Percentiles rank a stretch among this genome's conserved stretches.
Conservation (phyloP, 1,139 yeast species). For the Yamadazyma sp. region DNA sequence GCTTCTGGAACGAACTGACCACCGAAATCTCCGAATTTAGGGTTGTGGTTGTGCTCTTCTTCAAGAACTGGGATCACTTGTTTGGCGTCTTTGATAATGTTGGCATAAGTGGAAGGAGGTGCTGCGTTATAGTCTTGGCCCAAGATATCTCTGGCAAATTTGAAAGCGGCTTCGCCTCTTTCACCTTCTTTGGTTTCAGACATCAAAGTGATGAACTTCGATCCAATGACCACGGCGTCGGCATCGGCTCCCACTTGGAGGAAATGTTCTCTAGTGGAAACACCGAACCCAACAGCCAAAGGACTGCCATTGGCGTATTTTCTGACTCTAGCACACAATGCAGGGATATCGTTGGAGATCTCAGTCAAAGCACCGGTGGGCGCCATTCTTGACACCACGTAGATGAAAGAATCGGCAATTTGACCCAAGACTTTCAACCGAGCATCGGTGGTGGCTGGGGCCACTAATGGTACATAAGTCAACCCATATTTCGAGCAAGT, state of each 20-base stretch:
- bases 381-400: constrained; percentile 97
- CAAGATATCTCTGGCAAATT: constrained; percentile 68
- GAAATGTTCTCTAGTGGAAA: constrained; percentile 89
- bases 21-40: constrained; percentile 92
- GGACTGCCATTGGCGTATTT: constrained; percentile 75
- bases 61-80: constrained; percentile 43
- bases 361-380: constrained; percentile 84
- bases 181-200: constrained; percentile 63
- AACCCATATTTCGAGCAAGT: constrained; percentile 67
- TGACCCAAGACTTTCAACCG: constrained; percentile 74
- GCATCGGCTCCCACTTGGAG: constrained; percentile 74
- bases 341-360: constrained; percentile 65
- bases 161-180: constrained; percentile 60
- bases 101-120: constrained; percentile 30
- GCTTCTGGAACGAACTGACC: constrained; percentile 99
- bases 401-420: constrained; percentile 92
- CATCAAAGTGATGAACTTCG: constrained; percentile 71
- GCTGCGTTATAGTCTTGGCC: constrained; percentile 53
- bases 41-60: constrained; percentile 59
- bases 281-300: constrained; percentile 96
- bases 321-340: constrained; percentile 73
- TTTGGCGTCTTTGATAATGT: constrained; percentile 25
- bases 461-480: constrained; percentile 88
- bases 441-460: constrained; percentile 93
- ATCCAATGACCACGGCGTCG: constrained; percentile 95